phyloP scores from a whole-genome alignment of 805 yeast genomes.

The Yamadazyma nakazawae region DNA sequence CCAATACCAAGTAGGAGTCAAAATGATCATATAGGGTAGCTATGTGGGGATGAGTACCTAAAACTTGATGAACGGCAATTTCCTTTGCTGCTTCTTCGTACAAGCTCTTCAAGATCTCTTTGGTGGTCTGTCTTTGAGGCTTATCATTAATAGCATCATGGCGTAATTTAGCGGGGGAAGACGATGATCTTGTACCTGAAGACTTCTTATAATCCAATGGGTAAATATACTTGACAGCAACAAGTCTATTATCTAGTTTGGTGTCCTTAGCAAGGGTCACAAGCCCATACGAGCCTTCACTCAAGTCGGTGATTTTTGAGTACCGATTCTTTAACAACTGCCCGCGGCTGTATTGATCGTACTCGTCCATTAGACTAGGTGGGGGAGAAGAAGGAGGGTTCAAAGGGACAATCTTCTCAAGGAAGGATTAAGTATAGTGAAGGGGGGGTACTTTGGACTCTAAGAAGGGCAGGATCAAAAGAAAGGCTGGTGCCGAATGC shows the following conservation, averaged over 20 bases:
- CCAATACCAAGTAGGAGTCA: conserved; percentile 58
- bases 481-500: background rate
- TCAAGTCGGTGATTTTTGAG: conserved; percentile 66
- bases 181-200: conserved; percentile 23
- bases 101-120: conserved; percentile 26
- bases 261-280: conserved; percentile 84
- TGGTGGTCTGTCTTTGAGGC: conserved; percentile 11
- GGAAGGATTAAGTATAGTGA: background rate
- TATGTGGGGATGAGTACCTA: conserved; percentile 51
- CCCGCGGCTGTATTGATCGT: conserved; percentile 37
- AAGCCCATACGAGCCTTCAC: conserved; percentile 91
- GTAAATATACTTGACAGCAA: conserved; percentile 83
- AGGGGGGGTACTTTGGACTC: background rate
- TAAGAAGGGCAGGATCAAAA: background rate
- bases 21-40: conserved; percentile 47
- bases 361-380: conserved; percentile 32
- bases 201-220: conserved; percentile 43
- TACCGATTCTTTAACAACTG: conserved; percentile 59
- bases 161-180: conserved; percentile 35
- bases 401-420: background rate
- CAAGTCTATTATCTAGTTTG: conserved; percentile 44
- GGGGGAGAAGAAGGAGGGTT: background rate
- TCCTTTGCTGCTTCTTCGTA: conserved; percentile 65
- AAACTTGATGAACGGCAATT: conserved; percentile 58
- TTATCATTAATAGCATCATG: conserved; percentile 1